Conservation (phyloP, 2,329 filamentous ascomycete species). For the Ceratocystis lukuohia region DNA sequence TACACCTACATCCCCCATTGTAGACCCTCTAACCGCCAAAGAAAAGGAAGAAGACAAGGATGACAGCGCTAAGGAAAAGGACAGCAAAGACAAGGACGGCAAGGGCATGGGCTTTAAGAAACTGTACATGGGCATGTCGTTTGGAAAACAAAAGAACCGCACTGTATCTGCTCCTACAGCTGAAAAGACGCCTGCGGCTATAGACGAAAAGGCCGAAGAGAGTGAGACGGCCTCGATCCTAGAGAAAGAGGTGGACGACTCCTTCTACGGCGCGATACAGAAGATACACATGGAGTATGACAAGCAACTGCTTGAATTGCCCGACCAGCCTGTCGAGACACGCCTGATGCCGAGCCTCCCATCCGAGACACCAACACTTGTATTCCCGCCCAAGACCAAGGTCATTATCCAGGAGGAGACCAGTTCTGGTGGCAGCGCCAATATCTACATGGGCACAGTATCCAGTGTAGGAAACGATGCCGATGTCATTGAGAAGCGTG, state of each 20-base stretch:
- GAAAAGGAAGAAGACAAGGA: constrained; percentile 38
- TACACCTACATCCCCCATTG: constrained; percentile 31
- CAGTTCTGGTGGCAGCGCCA: constrained; percentile 52
- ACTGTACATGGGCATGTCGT: constrained; percentile 59
- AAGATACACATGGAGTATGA: constrained; percentile 62
- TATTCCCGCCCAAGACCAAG: constrained; percentile 52
- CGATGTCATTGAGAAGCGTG: constrained; percentile 71
- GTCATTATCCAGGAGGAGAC: constrained; percentile 59
- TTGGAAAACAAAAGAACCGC: constrained; percentile 72
- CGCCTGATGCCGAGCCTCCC: constrained; percentile 55
- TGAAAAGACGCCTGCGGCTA: constrained; percentile 52
- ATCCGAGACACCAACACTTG: constrained; percentile 63
- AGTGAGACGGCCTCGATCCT: constrained; percentile 50
- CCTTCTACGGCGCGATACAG: constrained; percentile 57
- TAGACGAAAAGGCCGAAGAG: constrained; percentile 65
- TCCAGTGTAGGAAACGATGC: constrained; percentile 62
- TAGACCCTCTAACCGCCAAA: constrained; percentile 35
- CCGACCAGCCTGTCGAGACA: constrained; percentile 43
- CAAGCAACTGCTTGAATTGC: constrained; percentile 44
- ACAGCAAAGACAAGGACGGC: constrained; percentile 42
- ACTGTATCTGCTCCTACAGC: constrained; percentile 47
- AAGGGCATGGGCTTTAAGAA: constrained; percentile 68
- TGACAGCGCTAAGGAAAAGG: constrained; percentile 33
- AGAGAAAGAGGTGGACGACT: constrained; percentile 63
- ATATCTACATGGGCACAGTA: constrained; percentile 84